Conservation (phyloP, 306 rosid genomes). For the Pyrus betulifolia region DNA sequence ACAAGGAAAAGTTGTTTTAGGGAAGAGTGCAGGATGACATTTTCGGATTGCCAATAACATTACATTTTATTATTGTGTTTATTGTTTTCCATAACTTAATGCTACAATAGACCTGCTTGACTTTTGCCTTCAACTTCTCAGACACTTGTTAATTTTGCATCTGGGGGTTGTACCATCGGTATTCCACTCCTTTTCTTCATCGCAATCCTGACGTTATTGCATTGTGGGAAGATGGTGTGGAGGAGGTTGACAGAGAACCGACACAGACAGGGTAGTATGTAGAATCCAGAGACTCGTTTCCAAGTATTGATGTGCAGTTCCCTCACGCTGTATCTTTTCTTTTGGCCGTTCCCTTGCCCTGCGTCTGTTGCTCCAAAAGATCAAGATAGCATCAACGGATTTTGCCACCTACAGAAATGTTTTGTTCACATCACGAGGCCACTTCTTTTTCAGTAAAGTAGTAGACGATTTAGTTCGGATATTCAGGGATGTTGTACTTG, state of each 20-base stretch:
- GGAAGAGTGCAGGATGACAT: too few species aligned
- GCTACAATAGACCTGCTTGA: not conserved
- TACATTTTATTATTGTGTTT: not conserved
- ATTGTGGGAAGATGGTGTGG: slow-evolving; percentile 86
- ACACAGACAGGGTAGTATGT: slow-evolving; percentile 28
- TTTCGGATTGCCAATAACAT: too few species aligned
- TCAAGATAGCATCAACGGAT: not conserved
- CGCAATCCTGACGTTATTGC: slow-evolving; percentile 46
- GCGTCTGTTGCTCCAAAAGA: not conserved
- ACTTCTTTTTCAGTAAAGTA: not conserved
- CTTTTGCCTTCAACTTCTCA: slow-evolving; percentile 30
- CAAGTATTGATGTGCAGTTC: not conserved
- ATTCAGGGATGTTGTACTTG: not conserved
- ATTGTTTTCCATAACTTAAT: not conserved
- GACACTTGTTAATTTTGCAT: slow-evolving; percentile 78
- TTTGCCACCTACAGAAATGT: not conserved
- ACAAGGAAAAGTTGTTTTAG: too few species aligned
- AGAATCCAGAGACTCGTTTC: slow-evolving; percentile 13
- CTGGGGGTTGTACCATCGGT: slow-evolving; percentile 75
- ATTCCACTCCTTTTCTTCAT: slow-evolving; percentile 70
- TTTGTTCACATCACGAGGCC: not conserved
- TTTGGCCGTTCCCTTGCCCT: not conserved
- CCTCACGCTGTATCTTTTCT: not conserved
- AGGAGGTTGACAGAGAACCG: slow-evolving; percentile 59
- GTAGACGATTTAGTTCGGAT: not conserved